Base-by-base conservation (phyloP, 805 yeast genomes). In the Zygosaccharomyces pseudorouxii region DNA sequence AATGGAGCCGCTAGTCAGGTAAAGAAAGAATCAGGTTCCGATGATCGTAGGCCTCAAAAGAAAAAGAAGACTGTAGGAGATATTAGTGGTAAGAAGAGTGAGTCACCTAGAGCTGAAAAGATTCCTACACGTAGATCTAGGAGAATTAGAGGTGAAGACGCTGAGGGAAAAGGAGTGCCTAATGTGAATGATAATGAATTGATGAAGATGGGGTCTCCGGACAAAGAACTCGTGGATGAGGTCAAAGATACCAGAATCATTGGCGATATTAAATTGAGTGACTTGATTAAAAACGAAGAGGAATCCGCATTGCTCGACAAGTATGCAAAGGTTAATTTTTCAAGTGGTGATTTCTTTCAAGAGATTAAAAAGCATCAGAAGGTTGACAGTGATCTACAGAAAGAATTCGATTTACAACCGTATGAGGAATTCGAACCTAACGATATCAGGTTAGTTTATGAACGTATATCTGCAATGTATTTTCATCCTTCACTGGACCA, bases 71-170 rank as follows among this genome's bases (percentile, higher is more conserved):
- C 59, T 46, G 55, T 43, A 31, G 43, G 49, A 27, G 45, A 33
- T 5, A 11, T 29, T 28, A 46, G 39, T 18, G 35, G 45, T 14
- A 53, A 39, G 22, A 54, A 48, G 27, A 48, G 46, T 14, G 55
- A 48, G 20, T 48, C 56, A 7, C 50, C 47, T 11, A 61, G 58
- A 41, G 55, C 58, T 2, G 52, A 56, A 35, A 59, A 62, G 8
- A 51, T 72, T 12, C 95, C 96, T 0, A 72, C 82, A 1, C 74
- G 97, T 62, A 75, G 89, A 52, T 89, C 97, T 0, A 74, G 89
- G 43, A 73, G 97, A 54, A 60, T 90, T 20, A 87, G 88, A 3
- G 96, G 96, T 1, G 73, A 78, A 50, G 63, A 76, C 46, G 90
- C 82, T 49, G 78, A 75, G 44, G 71, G 76, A 5, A 73, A 68